Evolutionary conservation across 305 asterid genomes (phyloP).

Genomic region (Andrographis paniculata): DNA sequence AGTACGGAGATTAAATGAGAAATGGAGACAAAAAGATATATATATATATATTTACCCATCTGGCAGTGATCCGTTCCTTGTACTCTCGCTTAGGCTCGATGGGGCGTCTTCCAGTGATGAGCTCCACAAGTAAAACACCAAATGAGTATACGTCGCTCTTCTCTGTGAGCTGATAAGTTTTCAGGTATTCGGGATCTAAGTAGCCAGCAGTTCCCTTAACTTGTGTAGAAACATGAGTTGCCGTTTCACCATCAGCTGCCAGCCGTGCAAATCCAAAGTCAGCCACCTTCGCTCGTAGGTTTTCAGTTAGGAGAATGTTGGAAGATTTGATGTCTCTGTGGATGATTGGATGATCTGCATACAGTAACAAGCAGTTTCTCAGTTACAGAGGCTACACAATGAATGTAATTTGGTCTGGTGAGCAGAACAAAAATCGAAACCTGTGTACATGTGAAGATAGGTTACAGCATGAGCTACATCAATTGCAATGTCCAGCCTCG

Average conservation of each 20-base stretch:
- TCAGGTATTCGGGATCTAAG: constrained; percentile 85
- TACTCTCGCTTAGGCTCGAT: constrained; percentile 62
- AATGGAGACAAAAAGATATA: too few species aligned
- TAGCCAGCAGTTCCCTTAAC: constrained; percentile 98
- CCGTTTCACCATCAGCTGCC: constrained; percentile 66
- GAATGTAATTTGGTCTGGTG: background rate
- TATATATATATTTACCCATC: constrained; percentile 52
- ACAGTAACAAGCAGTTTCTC: constrained; percentile 13
- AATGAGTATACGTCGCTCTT: constrained; percentile 93
- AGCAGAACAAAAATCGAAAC: constrained; percentile 22
- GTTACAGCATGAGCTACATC: constrained; percentile 95
- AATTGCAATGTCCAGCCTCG: constrained; percentile 71
- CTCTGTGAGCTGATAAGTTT: constrained; percentile 84
- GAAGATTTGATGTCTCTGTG: constrained; percentile 94
- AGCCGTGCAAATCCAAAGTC: constrained; percentile 88
- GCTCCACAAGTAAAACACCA: constrained; percentile 76
- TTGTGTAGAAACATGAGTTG: constrained; percentile 82
- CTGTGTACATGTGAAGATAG: constrained; percentile 84
- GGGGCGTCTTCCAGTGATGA: constrained; percentile 76
- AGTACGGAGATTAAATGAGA: too few species aligned
- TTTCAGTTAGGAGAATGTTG: constrained; percentile 80
- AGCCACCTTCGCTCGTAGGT: constrained; percentile 84
- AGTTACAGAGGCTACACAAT: background rate
- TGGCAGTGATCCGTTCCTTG: constrained; percentile 68
- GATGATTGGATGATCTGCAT: constrained; percentile 86